Conservation (phyloP, 129 eudicot species). For the sunflower (Helianthus annuus) region DNA sequence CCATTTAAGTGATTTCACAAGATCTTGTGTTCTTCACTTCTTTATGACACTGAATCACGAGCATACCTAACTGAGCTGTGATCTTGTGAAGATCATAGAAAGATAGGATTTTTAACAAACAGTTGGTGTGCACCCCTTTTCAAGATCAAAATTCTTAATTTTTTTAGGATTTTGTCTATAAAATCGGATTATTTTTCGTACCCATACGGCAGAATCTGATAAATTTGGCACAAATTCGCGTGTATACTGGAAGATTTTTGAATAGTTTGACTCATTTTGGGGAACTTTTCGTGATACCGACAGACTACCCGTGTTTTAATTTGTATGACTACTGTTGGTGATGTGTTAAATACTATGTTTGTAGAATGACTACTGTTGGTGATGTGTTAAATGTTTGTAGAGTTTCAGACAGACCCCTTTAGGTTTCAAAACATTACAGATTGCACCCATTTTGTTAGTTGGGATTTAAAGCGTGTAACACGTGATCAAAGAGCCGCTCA, state of each 20-base stretch:
- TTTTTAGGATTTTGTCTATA: background rate
- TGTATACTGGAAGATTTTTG: slow-evolving; percentile 26
- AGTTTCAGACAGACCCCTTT: too few species aligned
- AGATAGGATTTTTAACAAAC: slow-evolving; percentile 15
- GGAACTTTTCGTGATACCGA: slow-evolving; percentile 14
- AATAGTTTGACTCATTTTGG: slow-evolving; percentile 28
- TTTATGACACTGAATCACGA: slow-evolving; percentile 3
- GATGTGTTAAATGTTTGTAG: too few species aligned
- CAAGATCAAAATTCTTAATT: background rate
- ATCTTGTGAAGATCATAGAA: slow-evolving; percentile 17
- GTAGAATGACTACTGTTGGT: too few species aligned
- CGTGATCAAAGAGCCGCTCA: too few species aligned
- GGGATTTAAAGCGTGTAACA: too few species aligned
- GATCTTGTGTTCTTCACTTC: slow-evolving; percentile 19
- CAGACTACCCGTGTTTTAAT: too few species aligned
- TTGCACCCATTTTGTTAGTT: too few species aligned
- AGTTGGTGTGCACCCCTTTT: slow-evolving; percentile 14
- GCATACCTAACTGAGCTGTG: slow-evolving; percentile 30
- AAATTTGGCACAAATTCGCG: slow-evolving; percentile 20
- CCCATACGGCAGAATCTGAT: slow-evolving; percentile 16
- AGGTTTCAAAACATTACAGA: too few species aligned
- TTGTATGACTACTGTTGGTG: too few species aligned
- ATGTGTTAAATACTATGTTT: too few species aligned
- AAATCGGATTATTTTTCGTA: slow-evolving; percentile 12
- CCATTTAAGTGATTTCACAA: slow-evolving; percentile 27